These are phyloP conservation scores for Plasmodium vivax DNA, from an alignment of 169 alveolate species.

Conservation along the genomic window DNA sequence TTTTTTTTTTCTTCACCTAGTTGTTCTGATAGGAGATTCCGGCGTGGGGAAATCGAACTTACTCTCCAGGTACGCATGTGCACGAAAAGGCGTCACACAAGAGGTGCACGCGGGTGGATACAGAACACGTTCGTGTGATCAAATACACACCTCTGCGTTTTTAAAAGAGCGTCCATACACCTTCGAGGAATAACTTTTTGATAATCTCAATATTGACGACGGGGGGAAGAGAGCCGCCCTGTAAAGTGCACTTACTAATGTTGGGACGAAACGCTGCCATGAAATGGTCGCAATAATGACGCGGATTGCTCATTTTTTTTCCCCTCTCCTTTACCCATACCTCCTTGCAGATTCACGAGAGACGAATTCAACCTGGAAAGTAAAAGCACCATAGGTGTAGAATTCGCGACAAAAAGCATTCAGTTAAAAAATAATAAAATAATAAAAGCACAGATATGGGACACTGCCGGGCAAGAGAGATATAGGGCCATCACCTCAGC, in stretches of 20 bases:
- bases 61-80: slow-evolving; percentile 85
- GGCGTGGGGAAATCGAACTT: slow-evolving; percentile 97
- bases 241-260: neutral
- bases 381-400: slow-evolving; percentile 98
- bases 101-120: neutral
- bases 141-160: neutral
- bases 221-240: neutral
- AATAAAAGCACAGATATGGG: slow-evolving; percentile 98
- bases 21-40: slow-evolving; percentile 94
- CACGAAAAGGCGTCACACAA: neutral
- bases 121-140: neutral
- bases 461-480: slow-evolving; percentile 99
- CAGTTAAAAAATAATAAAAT: slow-evolving; percentile 91
- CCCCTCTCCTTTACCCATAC: neutral
- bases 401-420: slow-evolving; percentile 95
- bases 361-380: slow-evolving; percentile 96
- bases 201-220: neutral
- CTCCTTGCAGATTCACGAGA: slow-evolving; percentile 91
- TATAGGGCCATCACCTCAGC: slow-evolving; percentile 99
- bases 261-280: neutral
- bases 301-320: neutral
- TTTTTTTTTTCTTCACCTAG: slow-evolving; percentile 5
- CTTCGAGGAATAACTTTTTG: neutral
- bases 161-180: neutral
- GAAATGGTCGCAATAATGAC: neutral